Evolutionary conservation across 2,329 filamentous ascomycete genomes (phyloP), one percentile per base, ranked within the genome.

Genomic region (Aspergillus tamarii): DNA sequence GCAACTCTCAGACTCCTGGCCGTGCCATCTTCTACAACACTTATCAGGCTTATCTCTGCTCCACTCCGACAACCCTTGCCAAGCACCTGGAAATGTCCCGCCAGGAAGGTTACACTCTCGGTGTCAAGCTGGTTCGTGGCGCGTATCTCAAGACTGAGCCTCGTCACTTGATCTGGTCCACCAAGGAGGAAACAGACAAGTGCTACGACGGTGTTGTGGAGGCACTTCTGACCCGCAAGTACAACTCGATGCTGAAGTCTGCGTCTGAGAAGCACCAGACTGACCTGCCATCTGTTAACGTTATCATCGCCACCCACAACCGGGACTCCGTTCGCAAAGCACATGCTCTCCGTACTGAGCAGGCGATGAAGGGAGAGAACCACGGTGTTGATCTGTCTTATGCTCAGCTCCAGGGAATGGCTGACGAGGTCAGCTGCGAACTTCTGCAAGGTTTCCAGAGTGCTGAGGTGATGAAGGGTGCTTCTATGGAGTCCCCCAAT

Each of bases 321-420:
- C 78, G 81, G 14, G 77, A 81, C 54, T 85, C 85, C 5, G 82
- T 88, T 52, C 74, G 77, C 50, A 82, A 81, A 64, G 86, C 86
- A 19, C 83, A 84, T 64, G 74, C 75, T 30, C 70, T 83, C 36
- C 79, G 79, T 36, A 70, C 74, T 58, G 68, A 78, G 16, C 82
- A 88, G 57, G 82, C 84, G 23, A 75, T 76, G n/a, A 68, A 75
- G 4, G 83, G 84, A 43, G 75, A 80, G 67, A 57, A 69, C 54
- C 73, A 75, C 55, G 73, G 77, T 45, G 76, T 81, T 54, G 80
- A 84, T 16, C 78, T 87, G 2, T 79, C 81, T 41, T 93, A 92
- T 76, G 91, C 91, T 3, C 94, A 97, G 80, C 86, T 97, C 1
- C 91, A 94, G 81, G 94, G 94, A 12, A 98, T 98, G 94, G 94